Base-by-base conservation (phyloP, 139 green algal species). In the Pedinophyceae sp. region DNA sequence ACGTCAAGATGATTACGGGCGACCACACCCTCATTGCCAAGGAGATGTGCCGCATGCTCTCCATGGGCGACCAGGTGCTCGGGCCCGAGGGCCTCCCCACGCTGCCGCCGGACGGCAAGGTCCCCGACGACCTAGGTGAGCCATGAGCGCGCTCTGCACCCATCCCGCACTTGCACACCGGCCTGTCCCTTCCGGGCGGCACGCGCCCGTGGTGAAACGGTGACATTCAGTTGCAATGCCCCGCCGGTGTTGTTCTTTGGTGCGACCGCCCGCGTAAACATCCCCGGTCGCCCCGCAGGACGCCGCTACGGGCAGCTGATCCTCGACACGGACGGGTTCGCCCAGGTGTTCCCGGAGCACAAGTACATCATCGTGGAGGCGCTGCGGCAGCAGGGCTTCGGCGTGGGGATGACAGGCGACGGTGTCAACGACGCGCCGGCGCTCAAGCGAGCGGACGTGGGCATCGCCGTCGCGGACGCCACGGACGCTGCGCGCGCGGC, bases 361-460 rank as follows among this genome's bases (percentile, higher is more conserved):
- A 88, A 87, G 68, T 85, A 71, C 65, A 62, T 83, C n/a, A 82
- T 89, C 29, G 80, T 89, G 18, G 74, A 87, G 69, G 50, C 55
- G n/a, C 69, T 85, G 26, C 67, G 68, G 26, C 67, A 82, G 62
- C 39, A 54, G 26, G 79, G 79, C 57, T 82, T 82, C 62, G 75
- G 70, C n/a, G 59, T 69, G 27, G 80, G 76, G 54, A 91, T 93
- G 83, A 94, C 85, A 3, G 85, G 85, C 27, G 85, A 94, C 58
- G 85, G 85, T 30, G 85, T 94, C 27, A 94, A 94, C 64, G 85
- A 93, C 59, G 85, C 83, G 0, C 82, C 82, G 6, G 83, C 84
- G 1, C 67, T 94, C 2, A 91, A 89, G 67, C 68, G 66, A 24
- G 82, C 82, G 15, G 79, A 93, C 59, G 71, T 93, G 10, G 84